phyloP scores from a whole-genome alignment of 345 rosid species.

The Heritiera littoralis region DNA sequence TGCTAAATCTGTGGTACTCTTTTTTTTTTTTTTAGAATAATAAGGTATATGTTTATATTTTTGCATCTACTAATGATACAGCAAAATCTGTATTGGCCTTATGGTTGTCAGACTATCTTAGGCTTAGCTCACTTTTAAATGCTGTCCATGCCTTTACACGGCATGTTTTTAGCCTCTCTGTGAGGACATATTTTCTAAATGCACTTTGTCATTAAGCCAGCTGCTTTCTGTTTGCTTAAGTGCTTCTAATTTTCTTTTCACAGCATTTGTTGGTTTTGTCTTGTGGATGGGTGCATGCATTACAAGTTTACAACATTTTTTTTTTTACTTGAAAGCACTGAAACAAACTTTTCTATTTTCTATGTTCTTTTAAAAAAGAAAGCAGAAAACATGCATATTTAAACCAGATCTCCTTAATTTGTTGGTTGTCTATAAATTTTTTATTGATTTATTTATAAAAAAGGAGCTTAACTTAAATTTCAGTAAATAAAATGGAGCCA shows the following conservation, averaged over 20 bases:
- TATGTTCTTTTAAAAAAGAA: not conserved
- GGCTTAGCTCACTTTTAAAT: constrained; percentile 2
- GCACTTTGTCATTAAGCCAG: not conserved
- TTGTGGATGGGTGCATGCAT: not conserved
- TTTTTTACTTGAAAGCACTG: not conserved
- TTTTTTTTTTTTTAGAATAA: not conserved
- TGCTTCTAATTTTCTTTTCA: not conserved
- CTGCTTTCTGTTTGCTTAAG: not conserved
- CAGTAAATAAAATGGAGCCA: not conserved
- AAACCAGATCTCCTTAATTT: not conserved
- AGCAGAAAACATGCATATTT: not conserved
- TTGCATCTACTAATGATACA: not conserved
- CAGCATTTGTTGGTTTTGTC: not conserved
- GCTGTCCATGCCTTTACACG: not conserved
- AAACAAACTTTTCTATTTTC: not conserved
- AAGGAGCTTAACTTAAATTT: not conserved
- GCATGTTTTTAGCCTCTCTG: not conserved
- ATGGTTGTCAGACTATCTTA: not conserved
- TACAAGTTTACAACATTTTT: not conserved
- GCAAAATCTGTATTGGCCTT: not conserved
- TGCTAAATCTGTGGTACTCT: not conserved
- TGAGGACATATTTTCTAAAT: not conserved
- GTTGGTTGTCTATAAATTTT: not conserved
- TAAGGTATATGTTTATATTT: not conserved
- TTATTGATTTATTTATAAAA: not conserved